Conservation (phyloP, 108 stramenopile genomes). For the Aurantiochytrium sp. region DNA sequence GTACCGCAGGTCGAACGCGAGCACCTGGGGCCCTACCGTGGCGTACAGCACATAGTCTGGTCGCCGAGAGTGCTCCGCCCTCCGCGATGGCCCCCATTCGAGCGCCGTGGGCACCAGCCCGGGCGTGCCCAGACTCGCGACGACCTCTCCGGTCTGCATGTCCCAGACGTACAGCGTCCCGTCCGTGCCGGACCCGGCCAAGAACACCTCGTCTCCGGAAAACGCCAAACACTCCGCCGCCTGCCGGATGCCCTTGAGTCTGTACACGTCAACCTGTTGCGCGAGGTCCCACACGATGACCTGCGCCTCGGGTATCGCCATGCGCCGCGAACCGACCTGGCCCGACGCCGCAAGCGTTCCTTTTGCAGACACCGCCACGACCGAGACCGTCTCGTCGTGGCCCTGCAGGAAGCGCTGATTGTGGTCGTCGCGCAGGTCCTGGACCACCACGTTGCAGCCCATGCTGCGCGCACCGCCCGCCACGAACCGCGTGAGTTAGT, state of each 20-base stretch:
- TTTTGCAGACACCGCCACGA: not conserved
- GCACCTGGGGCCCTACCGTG: not conserved
- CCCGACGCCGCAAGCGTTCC: slow-evolving; percentile 20
- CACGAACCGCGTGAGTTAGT: too few relatives aligned
- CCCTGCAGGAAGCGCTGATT: slow-evolving; percentile 8
- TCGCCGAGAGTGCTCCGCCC: not conserved
- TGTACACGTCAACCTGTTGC: not conserved
- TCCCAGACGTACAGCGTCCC: not conserved
- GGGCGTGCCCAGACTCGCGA: not conserved
- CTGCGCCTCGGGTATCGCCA: not conserved
- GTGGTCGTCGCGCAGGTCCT: slow-evolving; percentile 28
- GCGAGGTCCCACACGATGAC: slow-evolving; percentile 20
- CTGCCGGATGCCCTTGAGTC: slow-evolving; percentile 8
- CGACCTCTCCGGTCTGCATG: slow-evolving; percentile 18
- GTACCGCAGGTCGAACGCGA: not conserved
- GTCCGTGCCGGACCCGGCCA: not conserved
- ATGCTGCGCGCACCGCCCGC: too few relatives aligned
- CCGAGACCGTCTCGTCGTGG: slow-evolving; percentile 20
- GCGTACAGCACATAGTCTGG: not conserved
- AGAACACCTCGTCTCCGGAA: not conserved
- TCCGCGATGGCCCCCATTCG: not conserved
- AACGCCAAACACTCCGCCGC: not conserved
- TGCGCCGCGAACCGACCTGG: not conserved
- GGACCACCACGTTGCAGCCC: slow-evolving; percentile 16
- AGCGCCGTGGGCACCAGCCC: not conserved